Percentiles rank a stretch among this genome's conserved stretches.
Evolutionary conservation across 768 basidiomycete genomes (phyloP).

Genomic region (Baorangia bicolor): DNA sequence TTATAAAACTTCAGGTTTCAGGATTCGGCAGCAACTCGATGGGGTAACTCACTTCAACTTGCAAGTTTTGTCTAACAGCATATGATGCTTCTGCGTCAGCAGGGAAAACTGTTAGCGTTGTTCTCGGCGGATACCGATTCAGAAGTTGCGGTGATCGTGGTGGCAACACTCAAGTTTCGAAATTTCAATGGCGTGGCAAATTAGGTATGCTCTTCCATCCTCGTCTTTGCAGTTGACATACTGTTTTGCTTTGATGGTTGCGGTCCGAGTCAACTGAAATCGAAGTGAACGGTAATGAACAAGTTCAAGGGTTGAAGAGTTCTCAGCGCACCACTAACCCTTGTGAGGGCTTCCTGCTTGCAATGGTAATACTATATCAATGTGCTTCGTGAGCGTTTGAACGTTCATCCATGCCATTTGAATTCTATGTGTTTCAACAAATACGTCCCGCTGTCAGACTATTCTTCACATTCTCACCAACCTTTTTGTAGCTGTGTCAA

Average conservation of each 20-base stretch:
- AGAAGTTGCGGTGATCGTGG: slow-evolving; percentile 13
- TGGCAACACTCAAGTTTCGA: slow-evolving; percentile 12
- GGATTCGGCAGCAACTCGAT: neutral
- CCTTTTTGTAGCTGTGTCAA: neutral
- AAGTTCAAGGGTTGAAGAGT: no score
- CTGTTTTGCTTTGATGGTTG: no score
- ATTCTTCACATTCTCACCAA: neutral
- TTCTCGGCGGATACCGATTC: no score
- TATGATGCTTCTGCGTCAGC: no score
- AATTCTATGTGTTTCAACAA: slow-evolving; percentile 13
- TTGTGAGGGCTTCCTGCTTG: neutral
- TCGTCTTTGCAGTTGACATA: neutral
- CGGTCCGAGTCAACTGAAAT: neutral
- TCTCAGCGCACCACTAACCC: neutral
- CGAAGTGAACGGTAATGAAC: slow-evolving; percentile 5
- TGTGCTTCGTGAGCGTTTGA: neutral
- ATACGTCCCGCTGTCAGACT: slow-evolving; percentile 2
- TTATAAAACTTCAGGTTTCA: neutral
- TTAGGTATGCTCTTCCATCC: neutral
- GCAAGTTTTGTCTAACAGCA: no score
- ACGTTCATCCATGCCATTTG: neutral
- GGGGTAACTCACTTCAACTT: neutral
- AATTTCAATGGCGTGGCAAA: neutral
- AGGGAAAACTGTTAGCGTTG: no score
- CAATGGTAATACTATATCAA: neutral